Conservation (phyloP, 108 stramenopile genomes). For the Skeletonema grethae region DNA sequence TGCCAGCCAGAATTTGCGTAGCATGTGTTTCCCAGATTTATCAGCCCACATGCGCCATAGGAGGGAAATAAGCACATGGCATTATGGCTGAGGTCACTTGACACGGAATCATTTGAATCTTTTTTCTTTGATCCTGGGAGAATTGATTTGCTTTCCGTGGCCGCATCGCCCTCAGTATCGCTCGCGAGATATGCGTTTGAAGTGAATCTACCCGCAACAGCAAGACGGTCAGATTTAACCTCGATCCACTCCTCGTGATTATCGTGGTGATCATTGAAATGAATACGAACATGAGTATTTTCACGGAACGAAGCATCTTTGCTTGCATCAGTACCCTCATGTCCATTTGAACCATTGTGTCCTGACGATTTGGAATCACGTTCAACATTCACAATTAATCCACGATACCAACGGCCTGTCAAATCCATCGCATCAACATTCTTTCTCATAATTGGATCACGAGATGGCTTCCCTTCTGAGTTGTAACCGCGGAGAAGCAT, state of each 20-base stretch:
- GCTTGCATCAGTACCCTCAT: slow-evolving; percentile 6
- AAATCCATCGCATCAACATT: slow-evolving; percentile 83
- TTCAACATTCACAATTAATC: slow-evolving; percentile 62
- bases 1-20: slow-evolving; percentile 94
- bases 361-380: slow-evolving; percentile 23
- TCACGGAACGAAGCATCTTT: slow-evolving; percentile 21
- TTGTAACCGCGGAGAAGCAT: slow-evolving; percentile 63
- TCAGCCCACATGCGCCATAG: slow-evolving; percentile 84
- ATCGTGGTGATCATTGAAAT: slow-evolving; percentile 71
- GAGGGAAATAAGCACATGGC: slow-evolving; percentile 75
- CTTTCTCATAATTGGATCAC: slow-evolving; percentile 26
- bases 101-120: slow-evolving; percentile 25
- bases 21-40: slow-evolving; percentile 95
- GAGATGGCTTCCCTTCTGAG: slow-evolving; percentile 52
- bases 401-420: slow-evolving; percentile 82
- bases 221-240: slow-evolving; percentile 81
- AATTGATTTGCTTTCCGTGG: slow-evolving; percentile 46
- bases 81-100: slow-evolving; percentile 41
- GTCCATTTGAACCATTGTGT: slow-evolving; percentile 13
- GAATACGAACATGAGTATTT: slow-evolving; percentile 68
- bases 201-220: slow-evolving; percentile 79
- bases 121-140: slow-evolving; percentile 51
- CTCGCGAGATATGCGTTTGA: slow-evolving; percentile 31
- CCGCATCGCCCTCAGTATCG: slow-evolving; percentile 22
- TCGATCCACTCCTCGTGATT: slow-evolving; percentile 82